phyloP scores from a whole-genome alignment of 345 rosid genomes.

The Iberis pinnata region DNA sequence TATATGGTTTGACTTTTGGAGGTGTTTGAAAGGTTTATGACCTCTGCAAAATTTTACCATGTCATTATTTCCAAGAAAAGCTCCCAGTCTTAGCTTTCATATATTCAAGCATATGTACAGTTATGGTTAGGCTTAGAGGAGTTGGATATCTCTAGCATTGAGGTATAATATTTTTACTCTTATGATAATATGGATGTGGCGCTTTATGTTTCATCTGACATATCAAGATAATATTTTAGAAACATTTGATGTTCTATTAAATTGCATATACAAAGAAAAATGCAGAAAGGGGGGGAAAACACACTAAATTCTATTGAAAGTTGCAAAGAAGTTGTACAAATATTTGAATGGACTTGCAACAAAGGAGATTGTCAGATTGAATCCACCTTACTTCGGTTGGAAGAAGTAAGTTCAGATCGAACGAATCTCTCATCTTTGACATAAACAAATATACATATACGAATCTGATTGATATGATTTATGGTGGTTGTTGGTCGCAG shows the following conservation, averaged over 20 bases:
- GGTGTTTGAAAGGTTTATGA: slow-evolving; percentile 47
- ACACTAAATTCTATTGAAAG: slow-evolving; percentile 57
- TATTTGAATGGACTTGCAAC: slow-evolving; percentile 54
- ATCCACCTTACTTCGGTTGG: slow-evolving; percentile 55
- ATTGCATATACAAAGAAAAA: slow-evolving; percentile 54
- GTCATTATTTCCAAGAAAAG: slow-evolving; percentile 68
- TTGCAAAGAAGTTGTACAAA: slow-evolving; percentile 67
- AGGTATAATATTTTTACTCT: slow-evolving; percentile 43
- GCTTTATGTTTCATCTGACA: too few species aligned
- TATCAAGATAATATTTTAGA: neutral
- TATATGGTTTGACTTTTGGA: neutral
- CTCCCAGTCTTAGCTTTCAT: slow-evolving; percentile 65
- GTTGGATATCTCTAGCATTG: slow-evolving; percentile 48
- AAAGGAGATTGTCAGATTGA: slow-evolving; percentile 52
- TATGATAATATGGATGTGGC: too few species aligned
- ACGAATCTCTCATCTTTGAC: neutral
- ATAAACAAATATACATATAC: neutral
- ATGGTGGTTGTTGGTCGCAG: slow-evolving; percentile 55
- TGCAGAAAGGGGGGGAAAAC: slow-evolving; percentile 68
- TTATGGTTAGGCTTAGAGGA: slow-evolving; percentile 82
- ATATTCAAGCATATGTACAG: slow-evolving; percentile 75
- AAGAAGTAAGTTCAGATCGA: slow-evolving; percentile 52
- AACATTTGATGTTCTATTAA: slow-evolving; percentile 11
- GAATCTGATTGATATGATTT: slow-evolving; percentile 11
- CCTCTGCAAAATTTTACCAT: slow-evolving; percentile 60